Evolutionary conservation across 495 filamentous ascomycete species (phyloP).

Genomic region (Xylaria bambusicola): DNA sequence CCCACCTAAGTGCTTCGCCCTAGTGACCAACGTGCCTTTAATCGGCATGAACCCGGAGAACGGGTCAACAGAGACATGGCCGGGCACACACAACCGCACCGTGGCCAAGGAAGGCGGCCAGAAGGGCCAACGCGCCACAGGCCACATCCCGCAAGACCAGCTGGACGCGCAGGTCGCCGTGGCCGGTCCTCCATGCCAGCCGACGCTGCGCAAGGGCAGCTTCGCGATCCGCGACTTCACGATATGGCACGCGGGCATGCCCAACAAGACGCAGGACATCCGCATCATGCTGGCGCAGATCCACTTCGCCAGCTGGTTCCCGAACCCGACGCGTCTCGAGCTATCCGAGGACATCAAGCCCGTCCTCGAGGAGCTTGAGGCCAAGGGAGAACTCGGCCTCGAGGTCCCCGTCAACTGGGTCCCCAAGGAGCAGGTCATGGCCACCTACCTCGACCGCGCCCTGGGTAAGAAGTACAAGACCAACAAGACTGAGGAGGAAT

Average conservation of each 20-base stretch:
- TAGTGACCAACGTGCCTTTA: slow-evolving; percentile 58
- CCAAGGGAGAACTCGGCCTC: slow-evolving; percentile 30
- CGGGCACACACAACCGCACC: slow-evolving; percentile 53
- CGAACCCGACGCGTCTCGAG: slow-evolving; percentile 56
- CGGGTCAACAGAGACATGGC: slow-evolving; percentile 62
- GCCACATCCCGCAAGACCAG: slow-evolving; percentile 45
- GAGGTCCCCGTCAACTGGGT: slow-evolving; percentile 51
- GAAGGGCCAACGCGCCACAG: slow-evolving; percentile 53
- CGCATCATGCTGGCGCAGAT: slow-evolving; percentile 63
- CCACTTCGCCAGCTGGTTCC: slow-evolving; percentile 51
- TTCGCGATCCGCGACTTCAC: slow-evolving; percentile 58
- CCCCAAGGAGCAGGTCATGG: slow-evolving; percentile 32
- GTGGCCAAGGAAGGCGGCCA: slow-evolving; percentile 37
- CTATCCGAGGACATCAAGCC: slow-evolving; percentile 47
- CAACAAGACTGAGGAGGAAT: slow-evolving; percentile 33
- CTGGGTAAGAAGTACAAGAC: slow-evolving; percentile 57
- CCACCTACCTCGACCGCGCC: slow-evolving; percentile 44
- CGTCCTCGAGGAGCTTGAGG: slow-evolving; percentile 36
- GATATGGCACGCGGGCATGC: slow-evolving; percentile 64
- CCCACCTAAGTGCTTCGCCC: slow-evolving; percentile 54
- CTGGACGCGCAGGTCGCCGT: slow-evolving; percentile 42
- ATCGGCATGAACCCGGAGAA: slow-evolving; percentile 56
- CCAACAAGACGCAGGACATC: slow-evolving; percentile 49
- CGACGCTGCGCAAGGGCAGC: slow-evolving; percentile 52
- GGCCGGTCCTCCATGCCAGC: slow-evolving; percentile 50